Evolutionary conservation across 495 filamentous ascomycete species (phyloP).

Genomic region (Penicillium coprophilum): DNA sequence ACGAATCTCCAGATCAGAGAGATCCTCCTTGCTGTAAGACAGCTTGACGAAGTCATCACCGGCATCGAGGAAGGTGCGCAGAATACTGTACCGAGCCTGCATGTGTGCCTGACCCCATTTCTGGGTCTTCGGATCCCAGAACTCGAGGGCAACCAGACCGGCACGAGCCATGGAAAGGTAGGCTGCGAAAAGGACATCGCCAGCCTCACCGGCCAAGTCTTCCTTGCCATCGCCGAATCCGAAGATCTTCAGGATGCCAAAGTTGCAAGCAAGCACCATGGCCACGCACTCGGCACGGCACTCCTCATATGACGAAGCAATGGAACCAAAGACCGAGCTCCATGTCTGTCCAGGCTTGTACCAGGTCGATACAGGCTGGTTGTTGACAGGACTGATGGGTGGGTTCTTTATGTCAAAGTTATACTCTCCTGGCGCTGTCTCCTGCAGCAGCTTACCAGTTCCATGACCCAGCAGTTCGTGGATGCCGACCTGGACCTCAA

Average conservation of each 20-base stretch:
- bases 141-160: constrained; percentile 79
- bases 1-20: constrained; percentile 75
- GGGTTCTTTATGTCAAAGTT: constrained; percentile 84
- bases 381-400: constrained; percentile 74
- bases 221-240: constrained; percentile 75
- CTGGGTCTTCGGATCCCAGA: constrained; percentile 78
- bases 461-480: constrained; percentile 97
- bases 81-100: constrained; percentile 90
- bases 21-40: constrained; percentile 68
- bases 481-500: constrained; percentile 92
- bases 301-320: constrained; percentile 86
- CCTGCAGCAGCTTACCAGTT: constrained; percentile 91
- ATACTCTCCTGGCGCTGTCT: constrained; percentile 74
- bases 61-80: constrained; percentile 83
- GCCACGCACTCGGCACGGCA: constrained; percentile 85
- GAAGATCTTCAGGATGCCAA: constrained; percentile 84
- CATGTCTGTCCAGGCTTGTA: constrained; percentile 95
- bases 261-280: constrained; percentile 90
- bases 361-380: constrained; percentile 75
- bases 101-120: constrained; percentile 97
- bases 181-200: constrained; percentile 78
- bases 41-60: constrained; percentile 81
- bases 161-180: constrained; percentile 93
- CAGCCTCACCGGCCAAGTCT: constrained; percentile 72
- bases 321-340: constrained; percentile 84